Evolutionary conservation across 2,329 filamentous ascomycete species (phyloP), one percentile per base, ranked within the genome.

Genomic region (Ambrosiella xylebori): DNA sequence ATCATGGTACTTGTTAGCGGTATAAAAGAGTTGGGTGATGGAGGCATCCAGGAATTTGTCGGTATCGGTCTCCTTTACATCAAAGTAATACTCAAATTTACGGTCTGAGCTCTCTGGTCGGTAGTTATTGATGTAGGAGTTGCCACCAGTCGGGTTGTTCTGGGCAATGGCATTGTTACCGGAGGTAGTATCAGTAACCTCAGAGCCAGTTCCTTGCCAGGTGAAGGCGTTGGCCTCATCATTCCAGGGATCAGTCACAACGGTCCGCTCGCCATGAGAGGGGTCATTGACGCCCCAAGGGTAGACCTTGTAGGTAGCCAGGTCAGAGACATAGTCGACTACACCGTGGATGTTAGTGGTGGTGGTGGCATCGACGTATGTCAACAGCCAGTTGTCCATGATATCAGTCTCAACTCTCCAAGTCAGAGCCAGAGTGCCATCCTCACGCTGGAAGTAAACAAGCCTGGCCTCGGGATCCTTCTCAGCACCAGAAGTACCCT

Each of bases 141-240:
- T 68, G 13, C 71, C 72, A 11, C 72, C 76, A 1, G 65, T 68
- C 13, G 74, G 74, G 68, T 78, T 78, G 56, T 66, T 70, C 60
- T 81, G 78, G 0, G 77, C 76, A 49, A 78, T 74, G 47, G 64
- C 79, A 63, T 82, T 82, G 70, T 82, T 82, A 45, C 79, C 79
- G 0, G 73, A 72, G 3, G 77, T 79, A 0, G 72, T 75, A 45
- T 72, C 76, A 66, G 76, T 81, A 41, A 68, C 71, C 35, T 63
- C 69, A 4, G 63, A 65, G 4, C 77, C 78, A 47, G 76, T 72
- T 15, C 68, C 68, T 56, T 76, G 68, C 78, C 78, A 82, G 36
- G 73, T 76, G 59, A 79, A 77, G 51, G 73, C 72, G 7, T 76
- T 79, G 6, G 73, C 67, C 11, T 61, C 58, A 0, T 64, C 61